Conservation (phyloP, 768 basidiomycete genomes). For the Panellus pusillus region DNA sequence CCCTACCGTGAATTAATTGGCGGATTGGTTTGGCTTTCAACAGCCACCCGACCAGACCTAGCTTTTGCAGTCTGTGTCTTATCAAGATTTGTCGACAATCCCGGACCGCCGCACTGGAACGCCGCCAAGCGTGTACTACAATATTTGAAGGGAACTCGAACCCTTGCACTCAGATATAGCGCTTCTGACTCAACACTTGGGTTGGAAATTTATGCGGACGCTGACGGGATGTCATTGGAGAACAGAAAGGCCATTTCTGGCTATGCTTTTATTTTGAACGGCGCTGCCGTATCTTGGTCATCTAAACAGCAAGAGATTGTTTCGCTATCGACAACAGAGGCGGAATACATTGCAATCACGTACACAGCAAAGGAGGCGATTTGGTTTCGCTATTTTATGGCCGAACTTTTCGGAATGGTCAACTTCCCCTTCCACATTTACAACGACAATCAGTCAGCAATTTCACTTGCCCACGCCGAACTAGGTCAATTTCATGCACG, state of each 20-base stretch:
- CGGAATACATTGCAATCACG: conserved; percentile 8
- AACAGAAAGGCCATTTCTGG: conserved; percentile 7
- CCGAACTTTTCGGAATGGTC: conserved; percentile 17
- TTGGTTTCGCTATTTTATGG: conserved; percentile 25
- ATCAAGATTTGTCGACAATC: conserved; percentile 4
- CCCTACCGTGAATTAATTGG: background rate
- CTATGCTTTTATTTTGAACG: conserved; percentile 20
- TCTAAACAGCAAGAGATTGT: conserved; percentile 34
- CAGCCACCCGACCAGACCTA: conserved; percentile 1
- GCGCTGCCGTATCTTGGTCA: conserved; percentile 17
- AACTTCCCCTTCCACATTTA: conserved; percentile 17
- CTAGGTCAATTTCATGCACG: conserved; percentile 7
- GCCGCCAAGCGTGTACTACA: conserved; percentile 8
- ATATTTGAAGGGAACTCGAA: conserved; percentile 10
- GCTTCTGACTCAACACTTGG: conserved; percentile 1
- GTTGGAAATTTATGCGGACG: conserved; percentile 6
- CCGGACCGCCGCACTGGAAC: background rate
- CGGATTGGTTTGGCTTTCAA: background rate
- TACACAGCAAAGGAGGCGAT: conserved; percentile 23
- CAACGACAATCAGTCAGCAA: conserved; percentile 9
- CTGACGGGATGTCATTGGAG: conserved; percentile 9
- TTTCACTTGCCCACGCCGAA: conserved; percentile 7
- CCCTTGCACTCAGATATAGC: conserved; percentile 7
- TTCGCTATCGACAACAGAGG: conserved; percentile 7
- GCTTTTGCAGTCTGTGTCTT: background rate